Evolutionary conservation across 768 basidiomycete species (phyloP).

Genomic region (Trichaptum fuscoviolaceum): DNA sequence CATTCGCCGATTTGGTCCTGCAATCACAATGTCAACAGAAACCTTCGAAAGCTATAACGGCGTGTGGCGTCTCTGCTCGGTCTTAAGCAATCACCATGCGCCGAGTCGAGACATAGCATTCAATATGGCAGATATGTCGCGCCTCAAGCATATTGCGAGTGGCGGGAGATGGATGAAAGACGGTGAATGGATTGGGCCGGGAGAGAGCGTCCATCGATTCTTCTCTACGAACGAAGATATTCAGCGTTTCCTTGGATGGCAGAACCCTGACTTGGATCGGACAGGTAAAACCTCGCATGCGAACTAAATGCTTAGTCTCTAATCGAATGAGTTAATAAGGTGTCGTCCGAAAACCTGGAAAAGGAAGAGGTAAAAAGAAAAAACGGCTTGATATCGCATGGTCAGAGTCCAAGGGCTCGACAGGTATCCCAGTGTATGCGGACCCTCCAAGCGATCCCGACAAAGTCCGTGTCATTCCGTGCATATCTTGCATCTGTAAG

Average conservation of each 20-base stretch:
- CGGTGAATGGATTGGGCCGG: constrained; percentile 10
- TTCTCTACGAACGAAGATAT: background rate
- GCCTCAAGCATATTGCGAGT: constrained; percentile 25
- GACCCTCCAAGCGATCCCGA: background rate
- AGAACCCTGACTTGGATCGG: background rate
- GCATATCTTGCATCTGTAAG: background rate
- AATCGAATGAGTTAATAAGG: background rate
- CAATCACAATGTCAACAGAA: constrained; percentile 29
- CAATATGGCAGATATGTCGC: constrained; percentile 25
- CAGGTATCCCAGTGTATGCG: background rate
- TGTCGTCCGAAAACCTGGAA: background rate
- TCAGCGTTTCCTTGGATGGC: constrained; percentile 18
- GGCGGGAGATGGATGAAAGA: constrained; percentile 26
- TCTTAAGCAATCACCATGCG: constrained; percentile 37
- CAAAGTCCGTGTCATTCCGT: background rate
- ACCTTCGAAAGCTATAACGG: constrained; percentile 38
- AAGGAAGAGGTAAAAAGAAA: background rate
- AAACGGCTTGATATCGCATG: background rate
- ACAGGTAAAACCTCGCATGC: background rate
- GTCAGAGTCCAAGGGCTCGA: background rate
- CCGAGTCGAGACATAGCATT: constrained; percentile 38
- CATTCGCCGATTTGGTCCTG: constrained; percentile 28
- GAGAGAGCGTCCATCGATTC: background rate
- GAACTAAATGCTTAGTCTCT: background rate
- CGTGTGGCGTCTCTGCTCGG: constrained; percentile 34